Percentiles rank a stretch among this genome's conserved stretches.
These are phyloP conservation scores for Petunia axillaris DNA, from an alignment of 257 asterid species.

Conservation along the genomic window DNA sequence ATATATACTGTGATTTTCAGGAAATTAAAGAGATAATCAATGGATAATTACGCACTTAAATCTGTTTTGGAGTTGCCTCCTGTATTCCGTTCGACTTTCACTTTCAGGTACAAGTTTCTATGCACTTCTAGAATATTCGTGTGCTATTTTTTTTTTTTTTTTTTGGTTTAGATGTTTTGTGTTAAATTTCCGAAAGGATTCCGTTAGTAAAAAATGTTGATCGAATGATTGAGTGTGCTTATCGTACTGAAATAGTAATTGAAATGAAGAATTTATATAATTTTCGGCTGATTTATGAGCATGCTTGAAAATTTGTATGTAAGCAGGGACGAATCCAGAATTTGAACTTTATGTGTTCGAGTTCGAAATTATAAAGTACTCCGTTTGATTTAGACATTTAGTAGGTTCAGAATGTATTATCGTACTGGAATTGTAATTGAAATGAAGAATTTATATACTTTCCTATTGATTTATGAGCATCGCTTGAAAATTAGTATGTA, in stretches of 20 bases:
- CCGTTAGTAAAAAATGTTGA: neutral
- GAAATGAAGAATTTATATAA: neutral
- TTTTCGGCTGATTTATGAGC: neutral
- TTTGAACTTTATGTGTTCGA: too few species aligned
- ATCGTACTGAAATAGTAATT: neutral
- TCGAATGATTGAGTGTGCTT: neutral
- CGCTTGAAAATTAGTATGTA: too few species aligned
- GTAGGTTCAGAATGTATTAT: too few species aligned
- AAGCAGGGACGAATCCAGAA: neutral
- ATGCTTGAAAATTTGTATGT: neutral
- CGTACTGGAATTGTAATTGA: too few species aligned
- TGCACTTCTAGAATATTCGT: slow-evolving; percentile 8
- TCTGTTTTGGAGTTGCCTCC: slow-evolving; percentile 81
- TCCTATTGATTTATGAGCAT: too few species aligned
- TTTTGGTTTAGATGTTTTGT: neutral
- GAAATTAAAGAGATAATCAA: neutral
- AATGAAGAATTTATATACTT: too few species aligned
- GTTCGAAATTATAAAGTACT: too few species aligned
- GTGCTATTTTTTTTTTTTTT: neutral
- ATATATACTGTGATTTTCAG: too few species aligned
- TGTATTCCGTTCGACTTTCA: slow-evolving; percentile 68
- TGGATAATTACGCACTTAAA: slow-evolving; percentile 67
- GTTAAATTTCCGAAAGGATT: neutral
- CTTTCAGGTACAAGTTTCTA: slow-evolving; percentile 64
- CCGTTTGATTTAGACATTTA: too few species aligned